Percentiles rank a stretch among this genome's conserved stretches.
phyloP scores from a whole-genome alignment of 495 filamentous ascomycete genomes.

The Neurospora sp. region DNA sequence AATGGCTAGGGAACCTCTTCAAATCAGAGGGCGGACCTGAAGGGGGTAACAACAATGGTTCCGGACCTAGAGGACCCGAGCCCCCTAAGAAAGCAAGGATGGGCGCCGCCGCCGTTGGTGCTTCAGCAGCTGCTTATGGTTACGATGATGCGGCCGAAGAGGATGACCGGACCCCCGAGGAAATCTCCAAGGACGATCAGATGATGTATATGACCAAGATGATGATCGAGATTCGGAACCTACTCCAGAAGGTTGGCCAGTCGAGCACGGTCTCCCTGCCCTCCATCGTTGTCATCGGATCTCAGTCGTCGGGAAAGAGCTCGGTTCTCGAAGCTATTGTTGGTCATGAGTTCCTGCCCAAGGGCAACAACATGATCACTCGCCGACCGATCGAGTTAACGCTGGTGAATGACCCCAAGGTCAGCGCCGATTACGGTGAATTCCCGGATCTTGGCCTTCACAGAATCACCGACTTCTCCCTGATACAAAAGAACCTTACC shows the following conservation, averaged over 20 bases:
- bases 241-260: conserved; percentile 84
- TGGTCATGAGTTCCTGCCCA: conserved; percentile 94
- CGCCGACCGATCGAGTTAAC: conserved; percentile 94
- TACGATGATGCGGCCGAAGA: conserved; percentile 63
- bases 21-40: conserved; percentile 43
- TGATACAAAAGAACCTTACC: conserved; percentile 86
- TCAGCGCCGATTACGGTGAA: conserved; percentile 87
- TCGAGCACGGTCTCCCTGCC: conserved; percentile 77
- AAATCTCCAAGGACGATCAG: conserved; percentile 80
- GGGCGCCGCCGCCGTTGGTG: conserved; percentile 46
- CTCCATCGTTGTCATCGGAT: conserved; percentile 97
- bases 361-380: conserved; percentile 98
- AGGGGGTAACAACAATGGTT: conserved; percentile 21
- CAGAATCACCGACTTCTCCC: conserved; percentile 85
- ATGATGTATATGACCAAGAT: conserved; percentile 99
- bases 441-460: conserved; percentile 87
- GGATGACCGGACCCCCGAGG: conserved; percentile 48
- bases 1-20: conserved; percentile 77
- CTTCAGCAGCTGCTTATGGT: conserved; percentile 65
- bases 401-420: conserved; percentile 87
- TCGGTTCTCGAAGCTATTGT: conserved; percentile 96
- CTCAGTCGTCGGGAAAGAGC: conserved; percentile 96
- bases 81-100: conserved; percentile 52
- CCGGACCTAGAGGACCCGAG: conserved; percentile 36
- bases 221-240: conserved; percentile 97